Percentiles rank a stretch among this genome's conserved stretches.
These are phyloP conservation scores for Penicillium canescens DNA, from an alignment of 495 filamentous ascomycete species.

Conservation along the genomic window DNA sequence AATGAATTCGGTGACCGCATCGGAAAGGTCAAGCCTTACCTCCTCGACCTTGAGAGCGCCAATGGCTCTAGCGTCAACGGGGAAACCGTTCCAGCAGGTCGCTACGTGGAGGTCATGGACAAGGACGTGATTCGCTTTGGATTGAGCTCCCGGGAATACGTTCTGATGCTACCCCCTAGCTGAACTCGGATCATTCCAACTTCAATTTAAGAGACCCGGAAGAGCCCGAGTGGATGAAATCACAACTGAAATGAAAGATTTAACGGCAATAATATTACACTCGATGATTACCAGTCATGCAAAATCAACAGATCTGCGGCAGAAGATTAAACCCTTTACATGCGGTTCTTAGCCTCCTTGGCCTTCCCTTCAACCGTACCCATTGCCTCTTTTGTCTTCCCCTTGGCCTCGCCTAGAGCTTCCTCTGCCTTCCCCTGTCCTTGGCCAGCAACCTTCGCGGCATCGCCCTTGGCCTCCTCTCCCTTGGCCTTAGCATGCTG, in stretches of 20 bases:
- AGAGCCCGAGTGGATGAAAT: too few species aligned
- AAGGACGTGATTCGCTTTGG: constrained; percentile 91
- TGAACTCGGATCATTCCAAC: neutral
- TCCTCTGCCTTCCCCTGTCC: constrained; percentile 44
- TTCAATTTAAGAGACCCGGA: too few species aligned
- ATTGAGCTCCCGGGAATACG: constrained; percentile 82
- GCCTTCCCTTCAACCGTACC: constrained; percentile 44
- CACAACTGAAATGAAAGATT: too few species aligned
- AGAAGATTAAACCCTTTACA: constrained; percentile 8
- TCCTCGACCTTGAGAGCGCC: constrained; percentile 91
- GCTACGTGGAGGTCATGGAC: constrained; percentile 83
- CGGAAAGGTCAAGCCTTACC: constrained; percentile 81
- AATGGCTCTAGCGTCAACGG: constrained; percentile 88
- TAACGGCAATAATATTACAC: constrained; percentile 7
- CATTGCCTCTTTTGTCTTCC: constrained; percentile 37
- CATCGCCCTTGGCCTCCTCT: constrained; percentile 41
- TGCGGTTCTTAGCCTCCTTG: constrained; percentile 36
- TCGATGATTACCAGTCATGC: constrained; percentile 1
- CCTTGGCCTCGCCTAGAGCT: constrained; percentile 40
- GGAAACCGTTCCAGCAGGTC: constrained; percentile 66
- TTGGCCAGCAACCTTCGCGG: constrained; percentile 33
- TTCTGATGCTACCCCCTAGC: constrained; percentile 65
- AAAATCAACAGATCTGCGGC: neutral
- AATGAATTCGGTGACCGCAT: constrained; percentile 85
- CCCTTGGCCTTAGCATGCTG: constrained; percentile 37